phyloP scores from a whole-genome alignment of 495 filamentous ascomycete species.

The Gamarada debralockiae region DNA sequence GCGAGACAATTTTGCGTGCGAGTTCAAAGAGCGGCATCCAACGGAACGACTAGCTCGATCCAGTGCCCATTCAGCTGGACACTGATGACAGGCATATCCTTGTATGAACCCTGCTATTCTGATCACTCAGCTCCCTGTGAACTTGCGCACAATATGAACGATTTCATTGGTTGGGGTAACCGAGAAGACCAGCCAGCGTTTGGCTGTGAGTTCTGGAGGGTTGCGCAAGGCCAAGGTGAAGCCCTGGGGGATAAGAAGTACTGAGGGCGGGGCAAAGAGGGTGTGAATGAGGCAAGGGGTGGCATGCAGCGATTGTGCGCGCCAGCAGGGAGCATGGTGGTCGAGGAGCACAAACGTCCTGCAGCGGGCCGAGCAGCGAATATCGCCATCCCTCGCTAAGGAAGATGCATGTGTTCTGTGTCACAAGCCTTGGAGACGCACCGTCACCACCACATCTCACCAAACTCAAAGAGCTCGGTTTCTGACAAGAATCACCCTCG shows the following conservation, averaged over 20 bases:
- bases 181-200: not conserved
- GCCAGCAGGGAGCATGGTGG: not conserved
- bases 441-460: no score
- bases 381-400: constrained; percentile 3
- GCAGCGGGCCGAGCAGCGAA: constrained; percentile 22
- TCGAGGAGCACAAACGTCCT: constrained; percentile 15
- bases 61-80: constrained; percentile 25
- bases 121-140: constrained; percentile 7
- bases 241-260: no score
- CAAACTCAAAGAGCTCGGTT: no score
- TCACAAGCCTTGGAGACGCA: no score
- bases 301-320: not conserved
- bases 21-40: not conserved
- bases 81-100: constrained; percentile 5
- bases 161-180: not conserved
- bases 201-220: not conserved
- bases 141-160: not conserved
- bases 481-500: no score
- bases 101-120: not conserved
- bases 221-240: no score
- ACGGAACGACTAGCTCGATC: constrained; percentile 1
- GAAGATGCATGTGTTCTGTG: no score
- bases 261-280: not conserved
- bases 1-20: not conserved
- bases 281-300: not conserved